Evolutionary conservation across 495 filamentous ascomycete genomes (phyloP), one percentile per base, ranked within the genome.

Genomic region (Podospora comata): DNA sequence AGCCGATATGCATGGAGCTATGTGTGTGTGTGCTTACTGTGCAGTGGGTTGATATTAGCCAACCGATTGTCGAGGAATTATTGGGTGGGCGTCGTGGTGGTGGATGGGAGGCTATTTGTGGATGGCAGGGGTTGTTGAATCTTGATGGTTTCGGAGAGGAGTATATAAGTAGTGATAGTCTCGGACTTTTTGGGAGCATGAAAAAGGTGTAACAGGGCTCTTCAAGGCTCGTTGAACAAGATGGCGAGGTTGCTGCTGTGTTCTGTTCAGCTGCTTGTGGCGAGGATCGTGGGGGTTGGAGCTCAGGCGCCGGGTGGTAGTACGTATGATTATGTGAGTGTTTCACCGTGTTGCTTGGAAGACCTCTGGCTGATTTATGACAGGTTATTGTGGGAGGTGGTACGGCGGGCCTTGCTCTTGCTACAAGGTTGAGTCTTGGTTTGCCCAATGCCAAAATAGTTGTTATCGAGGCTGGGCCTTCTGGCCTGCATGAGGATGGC

Each of bases 341-440:
- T 13, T 48, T 48, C 39, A 48, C 39, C 23, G 23, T 13, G 15
- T 16, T 48, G 23, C 23, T 23, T 23, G 23, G 23, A 23, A 23
- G 23, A 48, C 9, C 39, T 58, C n/a, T 58, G 13, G 3, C 55
- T 58, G n/a, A 58, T n/a, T 58, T 20, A 5, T 58, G 23, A 28
- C 7, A 75, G 74, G 72, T 96, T 70, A 88, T 94, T 72, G 86
- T 94, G 4, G 84, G 84, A 2, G 88, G 86, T 60, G 88, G 88
- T 9, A 89, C 86, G 0, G 86, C 86, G 4, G 87, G 88, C 28
- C 81, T 80, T 65, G 79, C 81, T 3, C 76, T 89, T n/a, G 88
- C 87, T 7, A 82, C 83, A 19, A 83, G 88, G 34, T 81, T 90
- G 18, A 86, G 86, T 9, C 81, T 84, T 55, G 85, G 86, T 53